Percentiles rank a stretch among this genome's conserved stretches.
Conservation (phyloP, 495 filamentous ascomycete genomes). For the Trichocladium antarcticum region DNA sequence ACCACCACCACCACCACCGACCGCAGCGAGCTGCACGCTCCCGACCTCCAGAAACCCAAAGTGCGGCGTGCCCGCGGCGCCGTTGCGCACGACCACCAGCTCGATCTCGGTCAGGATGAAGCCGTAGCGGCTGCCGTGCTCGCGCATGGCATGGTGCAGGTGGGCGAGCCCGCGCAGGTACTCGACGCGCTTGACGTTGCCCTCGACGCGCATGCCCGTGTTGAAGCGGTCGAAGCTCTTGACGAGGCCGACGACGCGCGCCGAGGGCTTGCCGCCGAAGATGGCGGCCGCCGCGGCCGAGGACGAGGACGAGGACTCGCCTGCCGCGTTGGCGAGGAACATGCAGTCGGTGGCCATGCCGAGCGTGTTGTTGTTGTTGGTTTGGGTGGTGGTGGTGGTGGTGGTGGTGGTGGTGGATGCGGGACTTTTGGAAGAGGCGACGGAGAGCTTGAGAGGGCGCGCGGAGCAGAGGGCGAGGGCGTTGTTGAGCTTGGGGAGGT, state of each 20-base stretch:
- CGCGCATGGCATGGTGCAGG: constrained; percentile 79
- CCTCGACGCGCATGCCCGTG: constrained; percentile 78
- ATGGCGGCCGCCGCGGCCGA: constrained; percentile 43
- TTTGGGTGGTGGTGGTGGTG: constrained; percentile 21
- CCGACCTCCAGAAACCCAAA: constrained; percentile 78
- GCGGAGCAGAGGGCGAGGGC: constrained; percentile 58
- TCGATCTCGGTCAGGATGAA: constrained; percentile 95
- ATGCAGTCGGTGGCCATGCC: constrained; percentile 61
- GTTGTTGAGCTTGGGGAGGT: constrained; percentile 68
- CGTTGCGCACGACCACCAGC: constrained; percentile 76
- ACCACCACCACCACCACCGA: no score
- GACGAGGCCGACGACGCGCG: constrained; percentile 75
- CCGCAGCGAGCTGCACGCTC: constrained; percentile 42
- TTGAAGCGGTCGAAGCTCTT: constrained; percentile 90
- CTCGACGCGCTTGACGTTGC: constrained; percentile 65
- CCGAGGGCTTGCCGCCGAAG: constrained; percentile 58
- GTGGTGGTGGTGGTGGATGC: constrained; percentile 37
- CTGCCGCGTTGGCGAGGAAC: constrained; percentile 52
- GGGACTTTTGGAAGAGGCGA: constrained; percentile 30
- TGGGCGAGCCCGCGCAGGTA: constrained; percentile 77
- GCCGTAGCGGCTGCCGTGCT: constrained; percentile 82
- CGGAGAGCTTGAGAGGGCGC: constrained; percentile 47
- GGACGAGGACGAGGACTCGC: constrained; percentile 35
- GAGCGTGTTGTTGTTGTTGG: constrained; percentile 40
- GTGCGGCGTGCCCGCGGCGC: constrained; percentile 58